A percentile compares a stretch with the other conserved stretches of the same genome.
These are phyloP conservation scores for Trichoderma brevicompactum DNA, from an alignment of 2,329 filamentous ascomycete genomes.

Conservation along the genomic window DNA sequence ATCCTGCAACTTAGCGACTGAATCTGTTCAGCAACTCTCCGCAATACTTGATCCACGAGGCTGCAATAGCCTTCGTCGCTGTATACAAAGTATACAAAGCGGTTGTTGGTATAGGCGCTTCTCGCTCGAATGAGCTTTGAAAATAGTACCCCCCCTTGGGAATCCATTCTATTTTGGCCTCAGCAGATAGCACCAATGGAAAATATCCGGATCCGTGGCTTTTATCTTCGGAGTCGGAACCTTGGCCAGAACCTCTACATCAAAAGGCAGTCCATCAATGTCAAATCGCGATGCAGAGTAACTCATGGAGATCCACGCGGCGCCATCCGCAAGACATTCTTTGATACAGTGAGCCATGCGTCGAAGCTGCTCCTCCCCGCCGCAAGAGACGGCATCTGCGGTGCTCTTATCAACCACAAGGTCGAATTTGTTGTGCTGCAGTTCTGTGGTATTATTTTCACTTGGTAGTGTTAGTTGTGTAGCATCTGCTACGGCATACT, in stretches of 20 bases:
- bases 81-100: no score
- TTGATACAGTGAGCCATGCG: constrained; percentile 47
- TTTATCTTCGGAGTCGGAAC: constrained; percentile 48
- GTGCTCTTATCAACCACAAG: constrained; percentile 57
- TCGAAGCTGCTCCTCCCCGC: constrained; percentile 44
- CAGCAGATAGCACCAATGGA: constrained; percentile 51
- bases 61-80: no score
- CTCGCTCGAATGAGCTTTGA: no score
- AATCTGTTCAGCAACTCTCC: no score
- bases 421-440: constrained; percentile 39
- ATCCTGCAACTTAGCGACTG: no score
- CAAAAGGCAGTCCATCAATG: constrained; percentile 45
- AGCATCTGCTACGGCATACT: constrained; percentile 52
- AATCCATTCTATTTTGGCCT: constrained; percentile 36
- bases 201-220: constrained; percentile 52
- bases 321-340: constrained; percentile 42
- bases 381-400: constrained; percentile 54
- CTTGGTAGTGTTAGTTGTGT: constrained; percentile 46
- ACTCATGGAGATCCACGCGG: constrained; percentile 54
- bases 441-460: neutral
- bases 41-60: no score
- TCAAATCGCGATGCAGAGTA: constrained; percentile 51
- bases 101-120: no score
- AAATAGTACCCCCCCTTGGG: no score
- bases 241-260: constrained; percentile 48